Base-by-base conservation (phyloP, 495 filamentous ascomycete genomes). In the Zalerion maritima region DNA sequence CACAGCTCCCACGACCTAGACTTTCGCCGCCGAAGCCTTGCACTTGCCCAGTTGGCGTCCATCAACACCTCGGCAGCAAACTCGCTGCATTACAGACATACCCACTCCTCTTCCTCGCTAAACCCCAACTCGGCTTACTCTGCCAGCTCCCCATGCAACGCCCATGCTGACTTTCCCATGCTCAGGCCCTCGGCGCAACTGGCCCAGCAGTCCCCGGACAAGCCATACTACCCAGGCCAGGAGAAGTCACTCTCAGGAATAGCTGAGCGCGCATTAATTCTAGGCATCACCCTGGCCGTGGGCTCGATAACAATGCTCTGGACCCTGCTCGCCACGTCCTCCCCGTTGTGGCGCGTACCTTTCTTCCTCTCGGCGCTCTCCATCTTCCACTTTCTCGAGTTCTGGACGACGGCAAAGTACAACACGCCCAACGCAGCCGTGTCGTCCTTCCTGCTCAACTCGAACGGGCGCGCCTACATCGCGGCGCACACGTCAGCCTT, bases 371-470 rank as follows among this genome's bases (percentile, higher is more conserved):
- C 64, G 26, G 52, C 72, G 15, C 73, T 97, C 32, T 71, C 75
- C 10, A 46, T 78, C 31, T 94, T 94, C 67, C 89, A 97, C 55
- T 92, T 92, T 58, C 77, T 97, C 52, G 89, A 97, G 55, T 97
- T 80, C 64, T 87, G 68, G 60, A 77, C 72, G 27, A 94, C 87
- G 0, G 89, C 89, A 15, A 55, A 54, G 14, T 80, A 79, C 55
- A 96, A 94, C 57, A 81, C 83, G 0, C 51, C 58, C 20, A 54
- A 64, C n/a, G 84, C 83, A 4, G 62, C 64, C 4, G 55, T 81
- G 11, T 61, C 60, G 33, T 75, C 83, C 5, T 97, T 91, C 54
- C 68, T 97, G 1, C 65, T 97, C 5, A 74, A 70, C n/a, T 65
- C 68, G 21, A 97, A 97, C 46, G 89, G 91, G 28, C 67, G 64